Conservation (phyloP, 2,329 filamentous ascomycete species). For the Penicillium psychrosexuale region DNA sequence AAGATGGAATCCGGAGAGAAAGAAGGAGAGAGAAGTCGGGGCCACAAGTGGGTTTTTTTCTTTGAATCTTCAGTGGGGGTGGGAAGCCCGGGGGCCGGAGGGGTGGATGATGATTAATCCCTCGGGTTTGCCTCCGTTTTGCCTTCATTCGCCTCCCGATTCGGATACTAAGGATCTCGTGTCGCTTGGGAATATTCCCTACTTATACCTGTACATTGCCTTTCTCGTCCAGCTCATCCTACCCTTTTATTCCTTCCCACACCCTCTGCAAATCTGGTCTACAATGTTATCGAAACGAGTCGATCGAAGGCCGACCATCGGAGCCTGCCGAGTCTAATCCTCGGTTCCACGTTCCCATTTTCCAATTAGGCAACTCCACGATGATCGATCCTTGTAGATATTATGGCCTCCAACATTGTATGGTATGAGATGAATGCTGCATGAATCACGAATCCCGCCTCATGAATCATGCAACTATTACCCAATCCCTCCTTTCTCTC, state of each 20-base stretch:
- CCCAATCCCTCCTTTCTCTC: too few species aligned
- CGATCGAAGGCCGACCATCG: constrained; percentile 5
- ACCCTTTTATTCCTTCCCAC: background rate
- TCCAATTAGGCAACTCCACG: background rate
- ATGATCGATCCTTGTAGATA: background rate
- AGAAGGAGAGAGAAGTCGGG: background rate
- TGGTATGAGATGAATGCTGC: background rate
- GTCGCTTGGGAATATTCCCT: background rate
- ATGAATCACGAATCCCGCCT: background rate
- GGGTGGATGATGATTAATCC: constrained; percentile 22
- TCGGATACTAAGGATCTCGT: background rate
- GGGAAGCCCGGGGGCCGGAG: constrained; percentile 4
- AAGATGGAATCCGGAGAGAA: constrained; percentile 2
- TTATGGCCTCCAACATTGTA: background rate
- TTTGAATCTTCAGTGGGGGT: constrained; percentile 14
- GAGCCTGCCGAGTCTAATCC: constrained; percentile 2
- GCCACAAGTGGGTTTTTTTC: constrained; percentile 21
- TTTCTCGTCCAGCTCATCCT: background rate
- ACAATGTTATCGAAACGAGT: background rate
- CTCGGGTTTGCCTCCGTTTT: background rate
- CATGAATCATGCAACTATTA: too few species aligned
- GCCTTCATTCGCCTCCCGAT: background rate
- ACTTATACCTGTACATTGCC: background rate
- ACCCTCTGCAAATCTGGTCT: background rate
- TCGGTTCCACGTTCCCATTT: constrained; percentile 2